Conservation (phyloP, 2,329 filamentous ascomycete genomes). For the Monilinia fructicola region DNA sequence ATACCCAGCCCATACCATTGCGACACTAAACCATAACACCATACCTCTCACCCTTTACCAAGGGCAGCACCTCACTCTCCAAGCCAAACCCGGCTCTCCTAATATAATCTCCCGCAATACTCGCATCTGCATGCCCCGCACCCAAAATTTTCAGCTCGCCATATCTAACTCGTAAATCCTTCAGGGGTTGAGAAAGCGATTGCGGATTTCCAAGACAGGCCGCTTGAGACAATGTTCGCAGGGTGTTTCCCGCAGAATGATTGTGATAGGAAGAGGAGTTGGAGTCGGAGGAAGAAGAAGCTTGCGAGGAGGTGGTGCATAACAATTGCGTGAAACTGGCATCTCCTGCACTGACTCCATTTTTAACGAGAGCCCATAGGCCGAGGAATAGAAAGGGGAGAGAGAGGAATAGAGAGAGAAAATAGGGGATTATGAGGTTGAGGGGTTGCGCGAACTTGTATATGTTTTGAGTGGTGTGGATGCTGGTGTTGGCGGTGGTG, state of each 20-base stretch:
- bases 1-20: background rate
- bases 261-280: background rate
- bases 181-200: background rate
- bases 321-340: background rate
- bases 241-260: background rate
- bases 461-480: constrained; percentile 24
- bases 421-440: constrained; percentile 32
- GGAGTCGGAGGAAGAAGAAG: background rate
- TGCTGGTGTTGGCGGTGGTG: constrained; percentile 27
- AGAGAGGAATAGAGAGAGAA: constrained; percentile 25
- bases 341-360: background rate
- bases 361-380: background rate
- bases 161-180: background rate
- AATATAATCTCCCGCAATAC: background rate
- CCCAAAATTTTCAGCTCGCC: background rate
- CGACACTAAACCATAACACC: background rate
- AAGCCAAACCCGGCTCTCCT: constrained; percentile 1
- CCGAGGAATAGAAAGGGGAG: constrained; percentile 29
- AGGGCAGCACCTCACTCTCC: background rate
- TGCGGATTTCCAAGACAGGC: background rate
- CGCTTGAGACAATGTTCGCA: background rate
- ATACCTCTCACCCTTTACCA: background rate
- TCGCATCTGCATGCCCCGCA: no score
- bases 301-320: background rate
- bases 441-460: constrained; percentile 32